phyloP scores from a whole-genome alignment of 1,139 yeast genomes.

The Pichia sp. region DNA sequence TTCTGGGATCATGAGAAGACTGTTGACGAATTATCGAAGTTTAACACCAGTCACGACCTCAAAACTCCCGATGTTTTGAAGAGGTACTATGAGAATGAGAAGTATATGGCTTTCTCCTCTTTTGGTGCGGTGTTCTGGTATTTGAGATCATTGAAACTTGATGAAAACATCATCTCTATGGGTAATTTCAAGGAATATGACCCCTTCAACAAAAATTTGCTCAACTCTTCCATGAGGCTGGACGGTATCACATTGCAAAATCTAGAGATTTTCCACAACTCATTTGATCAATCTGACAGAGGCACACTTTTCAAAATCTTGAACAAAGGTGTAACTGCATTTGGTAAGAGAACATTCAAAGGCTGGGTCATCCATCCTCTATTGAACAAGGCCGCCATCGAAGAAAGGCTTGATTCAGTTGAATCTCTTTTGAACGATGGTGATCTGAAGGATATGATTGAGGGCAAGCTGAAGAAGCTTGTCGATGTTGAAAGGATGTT shows the following conservation, averaged over 20 bases:
- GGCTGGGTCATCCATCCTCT: slow-evolving; percentile 90
- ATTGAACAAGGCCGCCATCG: slow-evolving; percentile 50
- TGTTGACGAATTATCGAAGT: slow-evolving; percentile 55
- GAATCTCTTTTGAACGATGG: slow-evolving; percentile 62
- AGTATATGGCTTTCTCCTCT: slow-evolving; percentile 61
- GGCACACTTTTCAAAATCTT: slow-evolving; percentile 81
- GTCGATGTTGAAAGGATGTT: slow-evolving; percentile 88
- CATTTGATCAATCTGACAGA: slow-evolving; percentile 82
- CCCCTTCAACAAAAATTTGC: slow-evolving; percentile 44
- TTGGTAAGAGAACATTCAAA: slow-evolving; percentile 82
- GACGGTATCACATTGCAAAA: slow-evolving; percentile 93
- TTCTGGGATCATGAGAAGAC: slow-evolving; percentile 84
- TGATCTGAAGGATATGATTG: slow-evolving; percentile 49
- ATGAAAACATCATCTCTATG: slow-evolving; percentile 63
- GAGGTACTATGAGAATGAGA: slow-evolving; percentile 40
- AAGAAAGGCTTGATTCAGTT: slow-evolving; percentile 73
- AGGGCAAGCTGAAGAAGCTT: slow-evolving; percentile 47
- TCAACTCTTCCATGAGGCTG: slow-evolving; percentile 57
- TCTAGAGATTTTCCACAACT: slow-evolving; percentile 78
- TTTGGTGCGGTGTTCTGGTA: slow-evolving; percentile 88
- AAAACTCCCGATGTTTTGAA: slow-evolving; percentile 57
- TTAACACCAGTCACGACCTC: slow-evolving; percentile 61
- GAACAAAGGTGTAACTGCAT: slow-evolving; percentile 81
- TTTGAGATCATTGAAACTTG: slow-evolving; percentile 69
- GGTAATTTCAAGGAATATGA: slow-evolving; percentile 72